Percentiles rank a stretch among this genome's conserved stretches.
phyloP scores from a whole-genome alignment of 345 rosid genomes.

The Limnanthes douglasii region DNA sequence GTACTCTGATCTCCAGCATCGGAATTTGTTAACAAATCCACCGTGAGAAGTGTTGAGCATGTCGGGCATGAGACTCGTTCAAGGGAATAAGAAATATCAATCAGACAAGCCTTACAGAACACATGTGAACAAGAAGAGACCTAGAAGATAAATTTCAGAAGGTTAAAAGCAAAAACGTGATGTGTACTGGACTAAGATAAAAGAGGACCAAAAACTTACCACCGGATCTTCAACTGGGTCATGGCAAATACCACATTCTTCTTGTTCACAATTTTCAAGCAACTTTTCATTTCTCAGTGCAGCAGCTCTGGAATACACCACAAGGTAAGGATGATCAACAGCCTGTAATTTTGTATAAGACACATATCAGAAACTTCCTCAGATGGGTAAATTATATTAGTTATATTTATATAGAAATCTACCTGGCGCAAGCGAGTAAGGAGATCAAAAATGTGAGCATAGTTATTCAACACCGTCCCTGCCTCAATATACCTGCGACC shows the following conservation, averaged over 20 bases:
- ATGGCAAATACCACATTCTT: constrained; percentile 68
- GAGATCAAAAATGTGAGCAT: constrained; percentile 94
- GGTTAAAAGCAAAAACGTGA: not conserved
- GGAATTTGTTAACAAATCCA: constrained; percentile 49
- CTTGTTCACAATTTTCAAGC: constrained; percentile 24
- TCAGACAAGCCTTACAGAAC: constrained; percentile 87
- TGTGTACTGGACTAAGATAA: not conserved
- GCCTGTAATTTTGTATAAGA: constrained; percentile 42
- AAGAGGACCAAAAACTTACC: constrained; percentile 24
- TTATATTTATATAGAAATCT: no score
- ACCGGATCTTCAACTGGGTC: constrained; percentile 68
- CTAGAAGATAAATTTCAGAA: constrained; percentile 22
- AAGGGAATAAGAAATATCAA: constrained; percentile 44
- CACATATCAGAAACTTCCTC: constrained; percentile 9
- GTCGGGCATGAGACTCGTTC: constrained; percentile 69
- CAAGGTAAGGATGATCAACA: constrained; percentile 97
- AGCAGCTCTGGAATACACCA: constrained; percentile 51
- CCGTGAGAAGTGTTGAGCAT: constrained; percentile 61
- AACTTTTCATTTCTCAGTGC: constrained; percentile 17
- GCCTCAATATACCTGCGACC: constrained; percentile 59
- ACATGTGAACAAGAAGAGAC: constrained; percentile 66
- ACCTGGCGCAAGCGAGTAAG: constrained; percentile 97
- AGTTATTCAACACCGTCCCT: constrained; percentile 87
- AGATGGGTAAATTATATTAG: no score
- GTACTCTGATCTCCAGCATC: constrained; percentile 28